Conservation (phyloP, 169 alveolate genomes). For the Eimeria falciformis region DNA sequence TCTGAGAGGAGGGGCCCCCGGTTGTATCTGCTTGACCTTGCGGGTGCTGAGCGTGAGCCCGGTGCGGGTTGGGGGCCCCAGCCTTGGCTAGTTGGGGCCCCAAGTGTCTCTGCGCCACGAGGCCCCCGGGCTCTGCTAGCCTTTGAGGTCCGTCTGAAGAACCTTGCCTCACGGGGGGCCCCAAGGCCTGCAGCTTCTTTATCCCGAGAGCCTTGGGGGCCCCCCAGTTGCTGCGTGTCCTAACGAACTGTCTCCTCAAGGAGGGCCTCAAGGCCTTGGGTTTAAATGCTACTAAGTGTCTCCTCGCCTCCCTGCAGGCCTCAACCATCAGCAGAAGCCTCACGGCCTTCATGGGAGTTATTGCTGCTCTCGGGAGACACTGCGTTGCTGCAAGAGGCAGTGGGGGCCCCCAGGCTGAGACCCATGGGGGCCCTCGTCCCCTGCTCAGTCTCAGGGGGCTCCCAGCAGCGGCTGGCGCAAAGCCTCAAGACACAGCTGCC, state of each 20-base stretch:
- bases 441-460: not conserved
- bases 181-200: no score
- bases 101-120: not conserved
- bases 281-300: not conserved
- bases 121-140: conserved; percentile 11
- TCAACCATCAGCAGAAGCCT: conserved; percentile 30
- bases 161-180: no score
- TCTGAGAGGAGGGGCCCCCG: not conserved
- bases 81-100: no score
- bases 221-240: not conserved
- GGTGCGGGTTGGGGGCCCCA: conserved; percentile 2
- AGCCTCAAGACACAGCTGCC: not conserved
- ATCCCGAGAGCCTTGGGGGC: not conserved
- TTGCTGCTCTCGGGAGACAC: conserved; percentile 42
- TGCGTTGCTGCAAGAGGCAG: not conserved
- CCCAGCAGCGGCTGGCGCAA: not conserved
- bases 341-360: conserved; percentile 33
- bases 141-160: conserved; percentile 9
- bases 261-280: no score
- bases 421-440: not conserved
- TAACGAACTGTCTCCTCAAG: not conserved
- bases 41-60: conserved; percentile 53
- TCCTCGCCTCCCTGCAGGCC: conserved; percentile 44
- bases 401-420: not conserved
- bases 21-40: conserved; percentile 36